Evolutionary conservation across 2,329 filamentous ascomycete species (phyloP), one percentile per base, ranked within the genome.

Genomic region (Talaromyces atroroseus): DNA sequence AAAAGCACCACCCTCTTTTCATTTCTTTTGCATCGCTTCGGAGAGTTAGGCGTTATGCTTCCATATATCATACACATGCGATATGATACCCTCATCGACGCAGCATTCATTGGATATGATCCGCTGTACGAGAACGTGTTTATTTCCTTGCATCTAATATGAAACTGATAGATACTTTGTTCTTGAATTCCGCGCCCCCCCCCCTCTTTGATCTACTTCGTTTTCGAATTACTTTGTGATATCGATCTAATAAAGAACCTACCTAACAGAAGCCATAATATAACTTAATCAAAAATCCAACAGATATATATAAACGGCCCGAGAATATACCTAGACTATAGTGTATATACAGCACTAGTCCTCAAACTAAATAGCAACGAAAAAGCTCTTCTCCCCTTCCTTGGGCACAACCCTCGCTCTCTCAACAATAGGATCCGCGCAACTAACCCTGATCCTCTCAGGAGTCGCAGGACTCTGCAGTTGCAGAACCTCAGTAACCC

Each of bases 321-420:
- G 3, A 29, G 21, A n/a, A 16, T 49, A 32, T 21, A n/a, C 7
- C 10, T 5, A n/a, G 5, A 2, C n/a, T 23, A 48, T 14, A 38
- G 12, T 38, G 16, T 29, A 23, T 10, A 40, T 18, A 16, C 24
- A 55, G 26, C 26, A 29, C 8, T 8, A 29, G 8, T 29, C 26
- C 8, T 29, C 45, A 18, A 23, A 11, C 49, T 59, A 74, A 58
- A 77, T 76, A 34, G 67, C 66, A 58, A 76, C 70, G 61, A 77
- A 77, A 61, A 77, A 77, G 46, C 73, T 81, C 65, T 83, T 78
- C 61, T 75, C 76, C 3, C 78, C 82, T 47, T 79, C 76, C 46
- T 73, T 72, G 5, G 79, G 77, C 26, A 75, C 68, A 46, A 86
- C 74, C 53, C 80, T 72, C 3, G 79, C 82, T 59, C 79, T 71